These are phyloP conservation scores for Serendipita sp. DNA, from an alignment of 768 basidiomycete species.

Conservation along the genomic window DNA sequence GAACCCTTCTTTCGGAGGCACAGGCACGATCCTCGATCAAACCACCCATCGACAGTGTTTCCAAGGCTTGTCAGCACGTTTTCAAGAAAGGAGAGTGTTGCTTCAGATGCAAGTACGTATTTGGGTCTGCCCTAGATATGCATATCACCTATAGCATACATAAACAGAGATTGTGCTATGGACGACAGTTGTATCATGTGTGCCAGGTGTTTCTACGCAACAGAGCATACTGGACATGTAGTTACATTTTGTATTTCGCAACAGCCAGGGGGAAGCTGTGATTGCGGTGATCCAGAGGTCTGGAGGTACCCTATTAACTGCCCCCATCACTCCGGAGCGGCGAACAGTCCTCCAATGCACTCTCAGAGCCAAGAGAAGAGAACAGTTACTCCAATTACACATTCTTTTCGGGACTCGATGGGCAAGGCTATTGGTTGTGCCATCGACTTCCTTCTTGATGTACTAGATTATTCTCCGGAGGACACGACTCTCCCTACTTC, in stretches of 20 bases:
- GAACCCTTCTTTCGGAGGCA: conserved; percentile 50
- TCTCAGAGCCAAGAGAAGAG: conserved; percentile 13
- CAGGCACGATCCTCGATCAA: conserved; percentile 45
- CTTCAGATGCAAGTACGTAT: conserved; percentile 79
- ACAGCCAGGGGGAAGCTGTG: conserved; percentile 85
- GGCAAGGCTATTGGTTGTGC: conserved; percentile 55
- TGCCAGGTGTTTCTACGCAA: conserved; percentile 72
- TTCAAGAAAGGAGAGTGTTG: conserved; percentile 86
- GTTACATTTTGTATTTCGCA: conserved; percentile 86
- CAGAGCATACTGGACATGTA: conserved; percentile 76
- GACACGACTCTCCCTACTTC: conserved; percentile 50
- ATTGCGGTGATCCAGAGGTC: conserved; percentile 83
- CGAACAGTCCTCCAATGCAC: conserved; percentile 17
- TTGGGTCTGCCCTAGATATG: background rate
- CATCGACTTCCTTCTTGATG: conserved; percentile 69
- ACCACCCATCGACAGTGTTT: conserved; percentile 34
- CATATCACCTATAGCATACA: background rate
- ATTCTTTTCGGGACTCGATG: conserved; percentile 48
- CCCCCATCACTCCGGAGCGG: conserved; percentile 42
- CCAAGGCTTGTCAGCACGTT: conserved; percentile 64
- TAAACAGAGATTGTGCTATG: conserved; percentile 66
- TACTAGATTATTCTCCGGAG: conserved; percentile 65
- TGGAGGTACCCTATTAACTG: conserved; percentile 59
- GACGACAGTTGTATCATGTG: conserved; percentile 87
- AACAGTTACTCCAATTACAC: conserved; percentile 41